These are phyloP conservation scores for Gynostemma pentaphyllum DNA, from an alignment of 306 rosid genomes.

Conservation along the genomic window DNA sequence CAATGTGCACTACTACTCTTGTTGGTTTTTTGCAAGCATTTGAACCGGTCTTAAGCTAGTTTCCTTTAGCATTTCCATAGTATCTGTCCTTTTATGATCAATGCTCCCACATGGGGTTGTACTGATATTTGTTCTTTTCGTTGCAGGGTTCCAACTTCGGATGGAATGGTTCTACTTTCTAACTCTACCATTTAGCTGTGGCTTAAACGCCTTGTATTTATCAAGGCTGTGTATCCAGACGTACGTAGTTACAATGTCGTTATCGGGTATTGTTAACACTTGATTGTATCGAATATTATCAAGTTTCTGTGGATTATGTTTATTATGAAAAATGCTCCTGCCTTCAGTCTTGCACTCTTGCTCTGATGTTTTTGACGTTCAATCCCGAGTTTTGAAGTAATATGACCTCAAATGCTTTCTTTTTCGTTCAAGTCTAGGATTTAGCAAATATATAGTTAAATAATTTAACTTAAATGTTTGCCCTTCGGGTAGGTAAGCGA, in stretches of 20 bases:
- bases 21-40: slow-evolving; percentile 8
- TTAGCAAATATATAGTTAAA: background rate
- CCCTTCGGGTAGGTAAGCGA: no score
- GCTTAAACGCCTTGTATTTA: background rate
- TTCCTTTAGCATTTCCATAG: background rate
- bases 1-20: slow-evolving; percentile 16
- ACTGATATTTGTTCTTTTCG: slow-evolving; percentile 18
- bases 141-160: slow-evolving; percentile 89
- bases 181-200: background rate
- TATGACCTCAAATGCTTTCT: background rate
- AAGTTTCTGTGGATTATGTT: background rate
- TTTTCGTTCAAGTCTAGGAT: background rate
- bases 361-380: background rate
- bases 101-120: background rate
- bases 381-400: background rate
- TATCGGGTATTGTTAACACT: background rate
- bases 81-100: slow-evolving; percentile 1
- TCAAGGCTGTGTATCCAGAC: background rate
- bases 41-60: background rate
- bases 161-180: slow-evolving; percentile 87
- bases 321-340: background rate
- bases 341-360: background rate
- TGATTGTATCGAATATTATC: no score
- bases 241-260: background rate
- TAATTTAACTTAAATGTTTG: no score